Conservation (phyloP, 1,284 basidiomycete species). For the Inonotus obliquus region DNA sequence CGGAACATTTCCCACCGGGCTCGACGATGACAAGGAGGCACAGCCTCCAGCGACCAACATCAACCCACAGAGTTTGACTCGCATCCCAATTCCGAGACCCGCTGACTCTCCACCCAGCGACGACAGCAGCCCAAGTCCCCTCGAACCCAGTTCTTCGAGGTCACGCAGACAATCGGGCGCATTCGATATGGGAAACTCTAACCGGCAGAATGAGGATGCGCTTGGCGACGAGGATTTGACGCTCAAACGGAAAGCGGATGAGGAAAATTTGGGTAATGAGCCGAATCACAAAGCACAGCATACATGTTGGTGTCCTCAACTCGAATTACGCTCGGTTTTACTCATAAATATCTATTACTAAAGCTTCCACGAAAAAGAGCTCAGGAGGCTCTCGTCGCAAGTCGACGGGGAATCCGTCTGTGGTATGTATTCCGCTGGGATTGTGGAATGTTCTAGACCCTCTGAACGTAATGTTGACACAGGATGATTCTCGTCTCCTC, state of each 20-base stretch:
- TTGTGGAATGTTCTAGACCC: slow-evolving; percentile 10
- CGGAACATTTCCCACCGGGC: slow-evolving; percentile 19
- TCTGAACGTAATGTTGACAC: slow-evolving; percentile 19
- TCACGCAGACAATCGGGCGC: slow-evolving; percentile 26
- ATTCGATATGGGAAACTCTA: slow-evolving; percentile 33
- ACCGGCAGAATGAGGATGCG: slow-evolving; percentile 15
- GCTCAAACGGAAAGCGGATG: slow-evolving; percentile 71
- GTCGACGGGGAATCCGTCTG: slow-evolving; percentile 36
- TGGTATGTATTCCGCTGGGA: slow-evolving; percentile 30
- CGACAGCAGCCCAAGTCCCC: slow-evolving; percentile 65
- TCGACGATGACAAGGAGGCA: slow-evolving; percentile 24
- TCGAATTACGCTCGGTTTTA: slow-evolving; percentile 10
- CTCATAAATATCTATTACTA: background rate
- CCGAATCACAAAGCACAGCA: slow-evolving; percentile 64
- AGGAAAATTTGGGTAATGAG: slow-evolving; percentile 49
- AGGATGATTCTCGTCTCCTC: slow-evolving; percentile 68
- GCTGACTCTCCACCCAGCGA: slow-evolving; percentile 41
- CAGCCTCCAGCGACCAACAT: slow-evolving; percentile 34
- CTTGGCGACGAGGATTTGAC: slow-evolving; percentile 40
- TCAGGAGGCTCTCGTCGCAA: slow-evolving; percentile 32
- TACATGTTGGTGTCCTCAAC: slow-evolving; percentile 40
- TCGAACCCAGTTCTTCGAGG: slow-evolving; percentile 36
- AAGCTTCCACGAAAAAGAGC: slow-evolving; percentile 27
- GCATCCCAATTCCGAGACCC: slow-evolving; percentile 35
- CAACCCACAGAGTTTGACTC: slow-evolving; percentile 52